Evolutionary conservation across 345 rosid genomes (phyloP), one percentile per base, ranked within the genome.

Genomic region (Eucalyptus melliodora): DNA sequence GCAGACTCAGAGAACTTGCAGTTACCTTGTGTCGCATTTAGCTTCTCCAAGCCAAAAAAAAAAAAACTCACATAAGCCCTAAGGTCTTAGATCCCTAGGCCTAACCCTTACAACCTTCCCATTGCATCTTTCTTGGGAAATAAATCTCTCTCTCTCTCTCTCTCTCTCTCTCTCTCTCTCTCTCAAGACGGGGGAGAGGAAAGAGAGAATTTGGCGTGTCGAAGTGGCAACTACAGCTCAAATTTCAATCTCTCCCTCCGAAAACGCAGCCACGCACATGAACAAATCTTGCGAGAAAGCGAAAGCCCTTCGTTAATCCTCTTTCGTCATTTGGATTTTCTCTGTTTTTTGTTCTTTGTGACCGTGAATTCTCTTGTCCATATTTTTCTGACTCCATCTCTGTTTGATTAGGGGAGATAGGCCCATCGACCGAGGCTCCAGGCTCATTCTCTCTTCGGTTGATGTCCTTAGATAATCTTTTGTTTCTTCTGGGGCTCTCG

Each of bases 151-250:
- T 69, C 81, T 53, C 56, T 53, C 24, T 53, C 56, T 34, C 37
- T 53, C 59, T 65, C 10, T 67, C 80, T 50, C 53, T 50, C 53
- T 53, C 59, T n/a, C n/a, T 55, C 26, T 55, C 60, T 55, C 27
- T 56, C 60, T 56, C 60, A 23, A 56, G 62, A 4, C 30, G 27
- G 62, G 27, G 30, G 21, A 49, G 44, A 82, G 65, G 40, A 31
- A 11, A 89, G 30, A 86, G 67, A 60, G 27, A 87, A 16, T 85
- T 72, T 92, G 88, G 91, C 92, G 92, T 92, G 94, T 91, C 30
- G 40, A 60, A 93, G 89, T 87, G 87, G 90, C 86, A 86, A 77
- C 47, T 21, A 40, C 83, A 77, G 47, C 83, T 77, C 83, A 77
- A 77, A 40, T 77, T 77, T 77, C 44, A 42, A 77, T 21, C 85